A percentile compares a stretch with the other conserved stretches of the same genome.
Conservation (phyloP, 176 grass and related monocot species). For the Rhynchospora pubera region DNA sequence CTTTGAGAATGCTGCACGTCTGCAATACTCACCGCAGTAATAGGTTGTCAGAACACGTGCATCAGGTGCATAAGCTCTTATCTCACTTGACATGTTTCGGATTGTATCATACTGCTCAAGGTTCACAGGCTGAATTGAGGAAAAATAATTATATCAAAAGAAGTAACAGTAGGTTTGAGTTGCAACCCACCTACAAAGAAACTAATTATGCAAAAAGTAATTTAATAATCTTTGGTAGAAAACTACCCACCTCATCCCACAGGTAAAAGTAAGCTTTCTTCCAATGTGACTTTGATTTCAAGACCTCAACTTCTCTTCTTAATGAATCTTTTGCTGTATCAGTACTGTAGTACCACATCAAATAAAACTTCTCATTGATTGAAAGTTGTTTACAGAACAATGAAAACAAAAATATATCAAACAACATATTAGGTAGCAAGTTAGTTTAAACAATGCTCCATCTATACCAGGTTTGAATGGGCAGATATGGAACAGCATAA, state of each 20-base stretch:
- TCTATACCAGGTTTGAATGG: constrained; percentile 76
- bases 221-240: background rate
- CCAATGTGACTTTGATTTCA: constrained; percentile 85
- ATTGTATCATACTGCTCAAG: constrained; percentile 84
- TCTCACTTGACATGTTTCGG: constrained; percentile 75
- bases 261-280: constrained; percentile 94
- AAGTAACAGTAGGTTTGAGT: background rate
- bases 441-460: constrained; percentile 17
- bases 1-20: background rate
- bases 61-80: constrained; percentile 70
- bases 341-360: constrained; percentile 40
- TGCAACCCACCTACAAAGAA: background rate
- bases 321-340: constrained; percentile 71
- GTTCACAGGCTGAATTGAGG: constrained; percentile 71
- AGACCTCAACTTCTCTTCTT: constrained; percentile 70
- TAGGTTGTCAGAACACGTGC: constrained; percentile 92
- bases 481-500: constrained; percentile 93
- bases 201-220: constrained; percentile 26
- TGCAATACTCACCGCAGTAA: constrained; percentile 63
- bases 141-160: constrained; percentile 25
- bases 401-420: constrained; percentile 15
- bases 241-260: constrained; percentile 77
- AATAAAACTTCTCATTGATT: constrained; percentile 9
- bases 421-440: background rate
- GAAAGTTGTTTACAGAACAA: constrained; percentile 16